A percentile compares a stretch with the other conserved stretches of the same genome.
Conservation (phyloP, 139 green algal species). For the Yamagishiella unicocca region DNA sequence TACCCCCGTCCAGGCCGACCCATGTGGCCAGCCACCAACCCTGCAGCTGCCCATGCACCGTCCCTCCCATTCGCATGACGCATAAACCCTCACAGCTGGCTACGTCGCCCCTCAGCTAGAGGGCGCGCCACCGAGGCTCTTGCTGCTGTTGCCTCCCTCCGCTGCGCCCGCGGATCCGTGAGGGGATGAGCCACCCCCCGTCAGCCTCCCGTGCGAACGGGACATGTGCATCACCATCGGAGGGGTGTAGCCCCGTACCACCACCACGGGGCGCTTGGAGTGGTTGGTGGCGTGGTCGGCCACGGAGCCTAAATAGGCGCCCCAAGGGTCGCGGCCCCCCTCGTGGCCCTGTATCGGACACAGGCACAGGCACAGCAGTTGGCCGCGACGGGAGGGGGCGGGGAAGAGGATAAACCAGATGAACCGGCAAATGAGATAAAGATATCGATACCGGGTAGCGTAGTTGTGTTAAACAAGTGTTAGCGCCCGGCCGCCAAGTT, state of each 20-base stretch:
- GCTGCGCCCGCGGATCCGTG: neutral
- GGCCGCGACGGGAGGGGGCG: no score
- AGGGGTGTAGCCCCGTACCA: slow-evolving; percentile 22
- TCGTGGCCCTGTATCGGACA: slow-evolving; percentile 18
- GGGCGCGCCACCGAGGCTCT: neutral
- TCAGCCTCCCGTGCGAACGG: neutral
- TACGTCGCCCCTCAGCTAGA: neutral
- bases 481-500: no score
- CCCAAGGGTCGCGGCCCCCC: slow-evolving; percentile 34
- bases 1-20: no score
- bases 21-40: neutral
- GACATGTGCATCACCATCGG: slow-evolving; percentile 16
- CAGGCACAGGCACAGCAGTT: no score
- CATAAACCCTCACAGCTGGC: no score
- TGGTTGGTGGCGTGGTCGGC: slow-evolving; percentile 40
- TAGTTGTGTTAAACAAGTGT: no score
- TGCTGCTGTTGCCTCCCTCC: neutral
- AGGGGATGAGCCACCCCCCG: no score
- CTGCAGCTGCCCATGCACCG: neutral
- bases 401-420: no score
- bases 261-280: slow-evolving; percentile 35
- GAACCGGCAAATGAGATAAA: no score
- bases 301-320: slow-evolving; percentile 35
- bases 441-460: no score
- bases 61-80: neutral